Evolutionary conservation across 352 stramenopile genomes (phyloP), one percentile per base, ranked within the genome.

Genomic region (Phytophthora fragariaefolia): DNA sequence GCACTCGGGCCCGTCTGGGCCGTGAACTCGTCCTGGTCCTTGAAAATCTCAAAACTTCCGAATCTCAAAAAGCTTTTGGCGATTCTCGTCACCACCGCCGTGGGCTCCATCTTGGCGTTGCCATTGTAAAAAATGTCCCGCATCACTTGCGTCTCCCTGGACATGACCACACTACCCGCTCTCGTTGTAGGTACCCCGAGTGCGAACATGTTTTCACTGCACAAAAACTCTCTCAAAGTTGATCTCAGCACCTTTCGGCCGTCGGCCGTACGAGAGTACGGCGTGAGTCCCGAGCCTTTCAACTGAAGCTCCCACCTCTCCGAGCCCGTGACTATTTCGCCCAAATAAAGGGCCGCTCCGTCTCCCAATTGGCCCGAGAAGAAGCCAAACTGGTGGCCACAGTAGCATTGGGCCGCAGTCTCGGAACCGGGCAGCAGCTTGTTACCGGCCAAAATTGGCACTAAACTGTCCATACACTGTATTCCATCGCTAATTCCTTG

Each of bases 21-120:
- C 9, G 87, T 93, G 22, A 75, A 53, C 2, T 74, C 27, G 52
- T 97, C 89, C 38, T 73, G 76, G 9, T 78, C 63, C 59, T 97
- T 97, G 76, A 98, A 98, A 60, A 99, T 89, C 77, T 99, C 97
- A 49, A 99, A 96, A 67, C 94, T 97, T 22, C 97, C 97, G 64
- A 99, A 97, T 40, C 97, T 83, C 6, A 98, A 63, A 66, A 99
- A 99, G 46, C 77, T 98, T 17, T 88, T 82, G 1, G 95, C 93
- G 32, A 99, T 89, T 58, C 96, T 83, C 45, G 90, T 79, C 9
- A 97, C 84, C 13, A 97, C 91, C 18, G 90, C 90, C 0, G 82
- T 90, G 2, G 83, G 88, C 68, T 98, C 92, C 48, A 85, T 68
- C 28, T 90, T 85, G 26, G 83, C 76, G 64, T 97, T 86, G 43